phyloP scores from a whole-genome alignment of 75 land plant species.

The Cryptomeria japonica region DNA sequence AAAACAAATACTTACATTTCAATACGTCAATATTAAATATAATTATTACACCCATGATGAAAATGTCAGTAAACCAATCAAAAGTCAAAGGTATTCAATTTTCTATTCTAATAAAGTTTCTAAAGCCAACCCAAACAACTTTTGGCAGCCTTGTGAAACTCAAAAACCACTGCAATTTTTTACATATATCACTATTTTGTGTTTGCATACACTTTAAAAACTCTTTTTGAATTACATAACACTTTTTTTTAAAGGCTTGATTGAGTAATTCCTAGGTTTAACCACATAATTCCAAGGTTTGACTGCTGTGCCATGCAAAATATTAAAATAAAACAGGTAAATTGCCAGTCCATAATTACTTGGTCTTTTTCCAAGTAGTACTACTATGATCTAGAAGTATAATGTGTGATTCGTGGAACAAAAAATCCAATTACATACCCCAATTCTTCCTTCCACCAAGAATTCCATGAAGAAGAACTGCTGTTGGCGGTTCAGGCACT shows the following conservation, averaged over 20 bases:
- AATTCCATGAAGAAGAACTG: slow-evolving; percentile 96
- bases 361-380: neutral
- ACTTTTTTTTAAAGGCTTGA: neutral
- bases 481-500: slow-evolving; percentile 86
- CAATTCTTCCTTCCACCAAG: slow-evolving; percentile 93
- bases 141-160: neutral
- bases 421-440: slow-evolving; percentile 50
- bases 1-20: no score
- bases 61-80: neutral
- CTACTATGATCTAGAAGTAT: neutral
- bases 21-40: neutral
- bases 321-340: no score
- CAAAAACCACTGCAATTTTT: neutral
- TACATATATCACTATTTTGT: neutral
- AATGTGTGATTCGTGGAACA: neutral
- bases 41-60: neutral
- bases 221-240: neutral
- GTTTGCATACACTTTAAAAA: neutral
- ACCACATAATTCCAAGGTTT: neutral
- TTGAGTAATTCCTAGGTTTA: neutral
- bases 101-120: neutral
- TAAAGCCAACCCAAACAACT: neutral
- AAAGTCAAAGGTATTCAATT: neutral
- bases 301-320: neutral
- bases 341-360: no score